These are phyloP conservation scores for Gyromitra esculenta DNA, from an alignment of 2,329 filamentous ascomycete species.

Conservation along the genomic window DNA sequence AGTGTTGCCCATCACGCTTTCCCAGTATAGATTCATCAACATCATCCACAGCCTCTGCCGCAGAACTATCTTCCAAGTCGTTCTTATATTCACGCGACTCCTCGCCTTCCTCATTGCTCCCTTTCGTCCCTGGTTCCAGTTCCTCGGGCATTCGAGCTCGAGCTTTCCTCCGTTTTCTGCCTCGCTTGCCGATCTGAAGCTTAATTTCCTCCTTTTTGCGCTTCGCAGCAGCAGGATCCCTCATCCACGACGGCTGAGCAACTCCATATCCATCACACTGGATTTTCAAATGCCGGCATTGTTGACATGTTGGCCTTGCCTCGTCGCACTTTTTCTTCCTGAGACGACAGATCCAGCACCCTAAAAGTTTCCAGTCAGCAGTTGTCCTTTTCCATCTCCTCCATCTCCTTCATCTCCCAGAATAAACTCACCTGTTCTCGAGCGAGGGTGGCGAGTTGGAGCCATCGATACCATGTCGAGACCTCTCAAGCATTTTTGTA, in stretches of 20 bases:
- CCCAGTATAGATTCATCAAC: conserved; percentile 8
- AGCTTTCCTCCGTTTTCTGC: conserved; percentile 52
- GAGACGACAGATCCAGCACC: conserved; percentile 61
- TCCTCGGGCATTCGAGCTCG: conserved; percentile 9
- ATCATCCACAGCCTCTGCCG: neutral
- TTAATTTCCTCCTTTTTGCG: conserved; percentile 56
- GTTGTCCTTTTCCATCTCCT: neutral
- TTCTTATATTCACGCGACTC: neutral
- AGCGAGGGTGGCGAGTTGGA: conserved; percentile 47
- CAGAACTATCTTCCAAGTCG: neutral
- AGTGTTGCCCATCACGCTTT: conserved; percentile 2
- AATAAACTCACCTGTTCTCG: conserved; percentile 44
- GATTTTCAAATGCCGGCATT: conserved; percentile 59
- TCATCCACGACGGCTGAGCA: conserved; percentile 59
- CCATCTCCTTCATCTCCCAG: neutral
- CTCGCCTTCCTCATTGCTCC: neutral
- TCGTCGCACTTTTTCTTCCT: conserved; percentile 62
- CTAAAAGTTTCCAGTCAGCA: conserved; percentile 48
- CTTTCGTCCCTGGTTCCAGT: neutral
- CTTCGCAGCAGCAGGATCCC: conserved; percentile 52
- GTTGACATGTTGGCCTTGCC: conserved; percentile 59
- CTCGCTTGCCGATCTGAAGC: conserved; percentile 55
- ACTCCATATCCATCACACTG: conserved; percentile 59
- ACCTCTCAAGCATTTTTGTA: conserved; percentile 33
- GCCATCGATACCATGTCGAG: conserved; percentile 28